These are phyloP conservation scores for Piper longum DNA, from an alignment of 164 flowering plant species.

Conservation along the genomic window DNA sequence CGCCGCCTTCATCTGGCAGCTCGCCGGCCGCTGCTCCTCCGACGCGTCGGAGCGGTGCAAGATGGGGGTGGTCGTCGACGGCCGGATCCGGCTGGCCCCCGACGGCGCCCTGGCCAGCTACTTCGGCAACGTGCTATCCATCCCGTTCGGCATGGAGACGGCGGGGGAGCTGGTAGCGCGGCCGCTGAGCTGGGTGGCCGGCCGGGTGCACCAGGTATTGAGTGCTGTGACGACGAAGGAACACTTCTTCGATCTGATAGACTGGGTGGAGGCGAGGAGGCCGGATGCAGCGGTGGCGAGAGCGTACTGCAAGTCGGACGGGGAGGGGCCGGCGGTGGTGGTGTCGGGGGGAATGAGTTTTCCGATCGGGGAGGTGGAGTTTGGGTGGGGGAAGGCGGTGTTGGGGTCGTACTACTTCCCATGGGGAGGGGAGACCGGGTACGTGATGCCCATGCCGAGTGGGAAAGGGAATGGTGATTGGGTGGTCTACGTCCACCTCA, in stretches of 20 bases:
- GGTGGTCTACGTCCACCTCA: conserved; percentile 33
- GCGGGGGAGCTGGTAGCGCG: conserved; percentile 7
- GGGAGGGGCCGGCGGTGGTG: conserved; percentile 21
- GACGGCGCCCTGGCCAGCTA: conserved; percentile 10
- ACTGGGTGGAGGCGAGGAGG: conserved; percentile 23
- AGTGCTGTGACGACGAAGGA: conserved; percentile 12
- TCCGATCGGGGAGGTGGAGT: conserved; percentile 18
- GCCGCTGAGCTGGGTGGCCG: conserved; percentile 21
- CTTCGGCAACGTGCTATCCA: conserved; percentile 29
- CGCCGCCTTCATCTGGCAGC: conserved; percentile 8
- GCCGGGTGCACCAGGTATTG: conserved; percentile 10
- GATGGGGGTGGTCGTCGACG: conserved; percentile 14
- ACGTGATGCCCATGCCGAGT: conserved; percentile 35
- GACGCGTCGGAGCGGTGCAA: not conserved
- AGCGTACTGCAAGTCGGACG: conserved; percentile 14
- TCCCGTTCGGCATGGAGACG: conserved; percentile 13
- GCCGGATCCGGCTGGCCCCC: conserved; percentile 5
- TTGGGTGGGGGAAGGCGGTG: conserved; percentile 26
- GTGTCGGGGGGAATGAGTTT: conserved; percentile 26
- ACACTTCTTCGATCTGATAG: conserved; percentile 23
- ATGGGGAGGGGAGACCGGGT: conserved; percentile 24
- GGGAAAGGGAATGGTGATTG: conserved; percentile 20
- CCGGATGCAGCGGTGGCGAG: conserved; percentile 18
- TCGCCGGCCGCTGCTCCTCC: not conserved
- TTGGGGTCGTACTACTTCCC: conserved; percentile 29